Evolutionary conservation across 768 basidiomycete species (phyloP), one percentile per base, ranked within the genome.

Genomic region (Dentipellis fragilis): DNA sequence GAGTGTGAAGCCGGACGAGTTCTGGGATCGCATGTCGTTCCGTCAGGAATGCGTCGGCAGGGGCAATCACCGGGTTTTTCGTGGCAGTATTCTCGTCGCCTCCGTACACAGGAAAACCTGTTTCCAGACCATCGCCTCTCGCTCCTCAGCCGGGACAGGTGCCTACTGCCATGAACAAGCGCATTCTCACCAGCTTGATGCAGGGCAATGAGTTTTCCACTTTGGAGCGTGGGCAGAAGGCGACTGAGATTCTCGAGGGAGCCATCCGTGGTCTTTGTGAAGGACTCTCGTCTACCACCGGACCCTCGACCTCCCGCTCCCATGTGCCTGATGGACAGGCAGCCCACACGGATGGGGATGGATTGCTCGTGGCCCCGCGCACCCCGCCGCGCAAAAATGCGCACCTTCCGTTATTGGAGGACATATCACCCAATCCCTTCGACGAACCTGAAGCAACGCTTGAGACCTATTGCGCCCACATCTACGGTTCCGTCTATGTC

Each of bases 11-110:
- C 63, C 79, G 39, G 86, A 86, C 40, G 94, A 96, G 65, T 99
- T 94, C 69, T 99, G 95, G 94, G 93, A 96, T 69, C 80, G 93
- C 14, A 93, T 99, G 87, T 91, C 86, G 40, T 95, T 89, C 69
- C 79, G 96, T 23, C 95, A 97, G 66, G 96, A 99, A 69, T 97
- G 95, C 65, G 79, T 87, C 47, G n/a, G 79, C 85, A 37, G 93
- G 94, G 2, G 87, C 89, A 1, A 80, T 95, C 14, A 97, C 93
- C 2, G 95, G 89, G 0, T 99, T 99, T 73, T 97, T 97, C 66
- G 79, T 81, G n/a, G 62, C 88, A 60, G 75, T 80, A 34, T 71
- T 76, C 60, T 73, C 75, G 49, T 60, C 66, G 39, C 58, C 61
- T 14, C 40, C 48, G 48, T 22, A 17, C 9, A 49, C 3, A 10